phyloP scores from a whole-genome alignment of 306 rosid genomes.

The Oxytropis ochrocephala region DNA sequence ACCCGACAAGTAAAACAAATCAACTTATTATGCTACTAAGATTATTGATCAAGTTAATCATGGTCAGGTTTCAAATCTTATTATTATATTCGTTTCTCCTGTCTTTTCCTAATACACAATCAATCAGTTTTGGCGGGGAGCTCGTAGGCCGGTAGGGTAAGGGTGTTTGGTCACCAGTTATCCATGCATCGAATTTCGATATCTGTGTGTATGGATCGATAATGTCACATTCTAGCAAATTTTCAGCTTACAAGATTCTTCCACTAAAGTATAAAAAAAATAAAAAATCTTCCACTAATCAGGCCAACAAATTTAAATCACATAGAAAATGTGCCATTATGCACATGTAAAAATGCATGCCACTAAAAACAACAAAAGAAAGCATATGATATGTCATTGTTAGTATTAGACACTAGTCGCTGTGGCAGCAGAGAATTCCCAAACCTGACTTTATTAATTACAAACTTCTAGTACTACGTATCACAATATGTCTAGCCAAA shows the following conservation, averaged over 20 bases:
- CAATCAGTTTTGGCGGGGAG: constrained; percentile 11
- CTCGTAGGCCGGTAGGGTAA: constrained; percentile 12
- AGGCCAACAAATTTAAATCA: neutral
- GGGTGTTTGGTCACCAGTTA: neutral
- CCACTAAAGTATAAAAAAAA: no score
- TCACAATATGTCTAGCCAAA: neutral
- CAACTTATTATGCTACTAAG: neutral
- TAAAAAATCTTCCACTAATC: neutral
- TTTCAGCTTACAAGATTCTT: neutral
- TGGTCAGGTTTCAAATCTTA: neutral
- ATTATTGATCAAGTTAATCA: neutral
- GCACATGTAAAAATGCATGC: neutral
- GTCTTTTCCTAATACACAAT: constrained; percentile 6
- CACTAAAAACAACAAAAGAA: neutral
- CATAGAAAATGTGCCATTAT: neutral
- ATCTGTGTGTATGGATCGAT: neutral
- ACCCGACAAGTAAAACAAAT: neutral
- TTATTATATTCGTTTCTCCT: neutral
- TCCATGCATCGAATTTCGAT: constrained; percentile 15
- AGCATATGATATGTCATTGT: neutral
- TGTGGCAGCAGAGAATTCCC: neutral
- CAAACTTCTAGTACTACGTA: no score
- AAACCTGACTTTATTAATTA: constrained; percentile 18
- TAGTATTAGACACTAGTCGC: neutral
- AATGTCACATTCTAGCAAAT: constrained; percentile 1